These are phyloP conservation scores for Cryptococcus floricola DNA, from an alignment of 1,284 basidiomycete species.

Conservation along the genomic window DNA sequence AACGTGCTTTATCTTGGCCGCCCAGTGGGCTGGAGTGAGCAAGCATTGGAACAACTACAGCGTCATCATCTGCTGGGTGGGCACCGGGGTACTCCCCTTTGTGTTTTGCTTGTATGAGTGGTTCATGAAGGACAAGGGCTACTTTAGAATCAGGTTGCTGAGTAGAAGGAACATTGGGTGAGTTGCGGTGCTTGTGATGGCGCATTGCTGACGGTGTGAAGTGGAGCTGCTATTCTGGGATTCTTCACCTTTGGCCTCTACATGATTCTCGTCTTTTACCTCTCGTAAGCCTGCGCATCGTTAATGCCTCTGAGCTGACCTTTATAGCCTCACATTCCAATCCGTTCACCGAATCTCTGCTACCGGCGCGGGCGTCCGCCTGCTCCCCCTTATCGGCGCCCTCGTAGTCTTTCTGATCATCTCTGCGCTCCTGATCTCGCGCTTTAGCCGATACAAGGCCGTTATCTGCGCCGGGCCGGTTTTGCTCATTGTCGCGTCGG, in stretches of 20 bases:
- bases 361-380: constrained; percentile 45
- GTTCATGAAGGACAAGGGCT: constrained; percentile 40
- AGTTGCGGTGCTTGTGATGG: constrained; percentile 34
- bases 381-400: constrained; percentile 42
- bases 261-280: constrained; percentile 45
- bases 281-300: constrained; percentile 12
- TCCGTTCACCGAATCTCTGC: constrained; percentile 41
- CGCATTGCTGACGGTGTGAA: constrained; percentile 37
- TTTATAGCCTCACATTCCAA: constrained; percentile 35
- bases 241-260: constrained; percentile 42
- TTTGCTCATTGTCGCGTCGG: constrained; percentile 48
- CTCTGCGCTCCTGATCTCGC: constrained; percentile 45
- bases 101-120: constrained; percentile 43
- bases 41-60: constrained; percentile 48
- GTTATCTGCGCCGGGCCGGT: constrained; percentile 43
- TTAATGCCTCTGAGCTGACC: constrained; percentile 1
- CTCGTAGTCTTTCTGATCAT: constrained; percentile 45
- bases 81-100: constrained; percentile 27
- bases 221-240: constrained; percentile 39
- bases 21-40: constrained; percentile 52
- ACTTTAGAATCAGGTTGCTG: constrained; percentile 43
- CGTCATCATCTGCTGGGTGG: constrained; percentile 25
- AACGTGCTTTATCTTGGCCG: constrained; percentile 50
- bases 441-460: constrained; percentile 49
- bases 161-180: constrained; percentile 47